These are phyloP conservation scores for Cyclotella sp. DNA, from an alignment of 108 stramenopile genomes.

Conservation along the genomic window DNA sequence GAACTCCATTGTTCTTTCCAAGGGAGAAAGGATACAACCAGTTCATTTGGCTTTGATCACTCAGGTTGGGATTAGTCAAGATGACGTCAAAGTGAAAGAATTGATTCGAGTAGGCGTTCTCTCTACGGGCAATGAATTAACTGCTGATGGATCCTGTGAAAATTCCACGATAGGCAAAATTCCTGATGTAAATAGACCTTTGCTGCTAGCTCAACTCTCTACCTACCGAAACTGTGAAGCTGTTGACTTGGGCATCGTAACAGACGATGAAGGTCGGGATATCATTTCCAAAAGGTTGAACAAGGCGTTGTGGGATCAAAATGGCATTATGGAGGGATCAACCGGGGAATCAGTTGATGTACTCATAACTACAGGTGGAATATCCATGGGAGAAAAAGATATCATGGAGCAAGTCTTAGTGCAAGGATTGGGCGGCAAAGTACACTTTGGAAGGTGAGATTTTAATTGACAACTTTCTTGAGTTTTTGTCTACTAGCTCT, in stretches of 20 bases:
- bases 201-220: constrained; percentile 68
- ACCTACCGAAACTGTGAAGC: constrained; percentile 52
- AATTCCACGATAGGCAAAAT: constrained; percentile 55
- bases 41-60: constrained; percentile 68
- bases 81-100: constrained; percentile 49
- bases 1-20: constrained; percentile 53
- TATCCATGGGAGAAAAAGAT: constrained; percentile 91
- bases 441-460: constrained; percentile 79
- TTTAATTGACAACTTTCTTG: neutral
- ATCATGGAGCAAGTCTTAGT: constrained; percentile 71
- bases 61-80: constrained; percentile 56
- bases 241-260: constrained; percentile 85
- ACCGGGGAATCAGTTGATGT: constrained; percentile 74
- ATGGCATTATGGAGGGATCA: constrained; percentile 27
- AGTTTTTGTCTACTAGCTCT: neutral
- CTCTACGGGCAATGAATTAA: constrained; percentile 90
- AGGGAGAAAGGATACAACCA: constrained; percentile 65
- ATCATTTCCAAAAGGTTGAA: constrained; percentile 16
- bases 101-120: constrained; percentile 71
- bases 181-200: constrained; percentile 93
- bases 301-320: constrained; percentile 39
- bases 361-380: constrained; percentile 93
- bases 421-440: constrained; percentile 56
- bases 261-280: constrained; percentile 69
- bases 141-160: neutral